phyloP scores from a whole-genome alignment of 2,329 filamentous ascomycete genomes.

The Paradendryphiella salina region DNA sequence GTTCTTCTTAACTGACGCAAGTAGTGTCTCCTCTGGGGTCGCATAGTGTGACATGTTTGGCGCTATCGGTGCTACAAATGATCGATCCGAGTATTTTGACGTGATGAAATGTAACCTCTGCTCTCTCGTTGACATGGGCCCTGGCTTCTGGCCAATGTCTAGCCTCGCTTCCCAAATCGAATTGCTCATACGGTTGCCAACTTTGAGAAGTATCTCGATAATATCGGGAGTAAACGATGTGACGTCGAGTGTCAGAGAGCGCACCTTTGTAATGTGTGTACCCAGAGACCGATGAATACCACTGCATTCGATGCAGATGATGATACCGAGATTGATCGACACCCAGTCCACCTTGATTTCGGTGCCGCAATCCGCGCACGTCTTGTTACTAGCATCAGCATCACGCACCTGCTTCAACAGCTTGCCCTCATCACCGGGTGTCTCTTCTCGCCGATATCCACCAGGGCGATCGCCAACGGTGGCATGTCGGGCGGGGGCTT shows the following conservation, averaged over 20 bases:
- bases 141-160: constrained; percentile 73
- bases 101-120: constrained; percentile 95
- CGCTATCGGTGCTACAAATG: constrained; percentile 78
- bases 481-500: constrained; percentile 76
- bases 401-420: constrained; percentile 85
- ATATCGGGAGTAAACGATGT: constrained; percentile 97
- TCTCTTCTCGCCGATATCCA: constrained; percentile 68
- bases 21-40: constrained; percentile 81
- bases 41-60: constrained; percentile 73
- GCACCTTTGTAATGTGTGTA: constrained; percentile 96
- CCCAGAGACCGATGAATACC: constrained; percentile 95
- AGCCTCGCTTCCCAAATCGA: constrained; percentile 93
- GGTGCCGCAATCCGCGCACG: constrained; percentile 93
- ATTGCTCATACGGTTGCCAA: constrained; percentile 94
- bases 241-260: constrained; percentile 92
- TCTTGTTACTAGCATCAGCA: constrained; percentile 87
- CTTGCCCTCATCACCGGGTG: constrained; percentile 79
- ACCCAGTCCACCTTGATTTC: constrained; percentile 97
- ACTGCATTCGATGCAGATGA: constrained; percentile 96
- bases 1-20: constrained; percentile 94
- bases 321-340: constrained; percentile 94
- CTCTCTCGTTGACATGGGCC: constrained; percentile 78
- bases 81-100: constrained; percentile 84
- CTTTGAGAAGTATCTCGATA: constrained; percentile 85
- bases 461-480: constrained; percentile 86